Percentiles rank a stretch among this genome's conserved stretches.
Evolutionary conservation across 768 basidiomycete genomes (phyloP).

Genomic region (Lactarius tabidus): DNA sequence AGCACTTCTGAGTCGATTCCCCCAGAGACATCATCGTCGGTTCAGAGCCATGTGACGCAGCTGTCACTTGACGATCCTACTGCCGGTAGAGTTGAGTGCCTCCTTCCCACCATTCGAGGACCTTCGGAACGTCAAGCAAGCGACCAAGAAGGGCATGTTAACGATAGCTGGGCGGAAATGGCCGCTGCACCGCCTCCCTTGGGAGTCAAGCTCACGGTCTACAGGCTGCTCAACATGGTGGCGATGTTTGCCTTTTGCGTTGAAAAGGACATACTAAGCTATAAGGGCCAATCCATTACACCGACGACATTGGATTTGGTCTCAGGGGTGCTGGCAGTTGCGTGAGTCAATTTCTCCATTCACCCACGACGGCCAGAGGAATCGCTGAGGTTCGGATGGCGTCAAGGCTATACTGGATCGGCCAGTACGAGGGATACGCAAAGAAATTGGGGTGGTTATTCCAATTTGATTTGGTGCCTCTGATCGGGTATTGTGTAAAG

Average conservation of each 20-base stretch:
- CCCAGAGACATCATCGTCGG: too few species aligned
- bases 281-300: background rate
- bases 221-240: constrained; percentile 8
- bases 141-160: too few species aligned
- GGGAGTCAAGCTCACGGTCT: constrained; percentile 10
- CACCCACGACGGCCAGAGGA: background rate
- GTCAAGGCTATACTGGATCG: constrained; percentile 8
- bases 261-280: constrained; percentile 4
- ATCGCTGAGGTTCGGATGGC: background rate
- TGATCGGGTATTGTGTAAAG: background rate
- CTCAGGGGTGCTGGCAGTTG: too few species aligned
- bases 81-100: too few species aligned
- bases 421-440: background rate
- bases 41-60: too few species aligned
- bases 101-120: too few species aligned
- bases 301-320: constrained; percentile 7
- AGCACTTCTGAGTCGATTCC: too few species aligned
- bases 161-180: too few species aligned
- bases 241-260: background rate
- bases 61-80: too few species aligned
- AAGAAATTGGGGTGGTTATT: constrained; percentile 10
- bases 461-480: constrained; percentile 2
- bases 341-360: too few species aligned
- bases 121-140: background rate
- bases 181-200: background rate